Conservation (phyloP, 192 early-diverging fungal species). For the Coemansia sp. region DNA sequence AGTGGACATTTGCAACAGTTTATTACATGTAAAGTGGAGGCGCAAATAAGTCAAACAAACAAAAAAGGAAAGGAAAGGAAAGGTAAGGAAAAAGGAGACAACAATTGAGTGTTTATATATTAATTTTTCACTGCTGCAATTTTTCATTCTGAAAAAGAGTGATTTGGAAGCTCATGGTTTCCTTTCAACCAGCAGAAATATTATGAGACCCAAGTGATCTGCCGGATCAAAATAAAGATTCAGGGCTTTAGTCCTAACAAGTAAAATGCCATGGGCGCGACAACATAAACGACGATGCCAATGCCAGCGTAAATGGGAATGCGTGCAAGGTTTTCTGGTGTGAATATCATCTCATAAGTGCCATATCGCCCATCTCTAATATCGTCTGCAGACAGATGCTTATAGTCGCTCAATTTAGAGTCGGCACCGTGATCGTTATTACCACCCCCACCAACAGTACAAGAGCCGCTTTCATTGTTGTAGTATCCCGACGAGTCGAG, state of each 20-base stretch:
- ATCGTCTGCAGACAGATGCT: slow-evolving; percentile 10
- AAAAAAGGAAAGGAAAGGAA: background rate
- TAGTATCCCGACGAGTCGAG: background rate
- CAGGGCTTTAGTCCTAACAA: slow-evolving; percentile 28
- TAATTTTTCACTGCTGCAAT: background rate
- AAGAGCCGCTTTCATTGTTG: slow-evolving; percentile 12
- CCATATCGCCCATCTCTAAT: slow-evolving; percentile 41
- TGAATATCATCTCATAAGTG: slow-evolving; percentile 38
- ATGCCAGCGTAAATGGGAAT: slow-evolving; percentile 54
- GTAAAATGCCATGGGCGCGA: slow-evolving; percentile 27
- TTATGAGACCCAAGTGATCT: background rate
- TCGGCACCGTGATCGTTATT: background rate
- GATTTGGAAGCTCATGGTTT: too few species aligned
- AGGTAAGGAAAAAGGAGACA: too few species aligned
- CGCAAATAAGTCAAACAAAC: background rate
- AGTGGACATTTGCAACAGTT: slow-evolving; percentile 10
- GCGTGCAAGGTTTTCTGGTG: slow-evolving; percentile 53
- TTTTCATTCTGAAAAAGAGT: too few species aligned
- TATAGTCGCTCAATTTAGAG: slow-evolving; percentile 2
- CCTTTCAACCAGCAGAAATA: too few species aligned
- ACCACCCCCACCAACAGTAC: slow-evolving; percentile 3
- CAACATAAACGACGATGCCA: slow-evolving; percentile 26
- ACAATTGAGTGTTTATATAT: too few species aligned
- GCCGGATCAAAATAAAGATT: background rate
- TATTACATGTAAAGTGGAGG: background rate